Base-by-base conservation (phyloP, 1,139 yeast genomes). In the Suhomyces bolitotheri region DNA sequence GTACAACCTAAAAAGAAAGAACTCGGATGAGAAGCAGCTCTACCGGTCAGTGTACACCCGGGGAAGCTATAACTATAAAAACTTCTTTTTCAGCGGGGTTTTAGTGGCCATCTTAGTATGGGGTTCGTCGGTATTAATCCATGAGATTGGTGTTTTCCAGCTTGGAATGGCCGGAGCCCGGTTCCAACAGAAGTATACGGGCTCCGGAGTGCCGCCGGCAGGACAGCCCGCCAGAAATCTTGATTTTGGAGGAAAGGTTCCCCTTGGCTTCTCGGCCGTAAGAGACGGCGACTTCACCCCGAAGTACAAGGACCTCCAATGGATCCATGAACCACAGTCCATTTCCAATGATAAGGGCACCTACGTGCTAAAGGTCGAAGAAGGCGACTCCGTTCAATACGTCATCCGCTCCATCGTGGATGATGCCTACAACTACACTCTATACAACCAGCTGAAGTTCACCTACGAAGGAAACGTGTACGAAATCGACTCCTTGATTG, bases 241-340 rank as follows among this genome's bases (percentile, higher is more conserved):
- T 12, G 44, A 44, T 22, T 45, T 38, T 27, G 50, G 46, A 34
- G 68, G 57, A 7, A 60, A 58, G 39, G 47, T 53, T 4, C 63
- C 64, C 13, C 50, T 65, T 25, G 60, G 61, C 40, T 56, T 64
- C 27, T 44, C 58, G 1, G 56, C 55, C 11, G 60, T 61, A 13
- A 66, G 86, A 43, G 73, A 72, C 31, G 76, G 75, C 2, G 62
- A 72, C 2, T 82, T 82, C 45, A 41, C 51, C 0, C 80, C 88
- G 0, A 58, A 61, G 16, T 60, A 50, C 34, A 72, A 73, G 41
- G 58, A 69, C n/a, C 62, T 83, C 15, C 89, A 82, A 52, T 83
- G 92, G 92, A 74, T 82, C 32, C 64, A 64, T 31, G 75, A 75
- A 13, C 76, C 80, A 1, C 66, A 64, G 26, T 60, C 72, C 1